A percentile compares a stretch with the other conserved stretches of the same genome.
Evolutionary conservation across 2,329 filamentous ascomycete species (phyloP).

Genomic region (Venturia pyrina): DNA sequence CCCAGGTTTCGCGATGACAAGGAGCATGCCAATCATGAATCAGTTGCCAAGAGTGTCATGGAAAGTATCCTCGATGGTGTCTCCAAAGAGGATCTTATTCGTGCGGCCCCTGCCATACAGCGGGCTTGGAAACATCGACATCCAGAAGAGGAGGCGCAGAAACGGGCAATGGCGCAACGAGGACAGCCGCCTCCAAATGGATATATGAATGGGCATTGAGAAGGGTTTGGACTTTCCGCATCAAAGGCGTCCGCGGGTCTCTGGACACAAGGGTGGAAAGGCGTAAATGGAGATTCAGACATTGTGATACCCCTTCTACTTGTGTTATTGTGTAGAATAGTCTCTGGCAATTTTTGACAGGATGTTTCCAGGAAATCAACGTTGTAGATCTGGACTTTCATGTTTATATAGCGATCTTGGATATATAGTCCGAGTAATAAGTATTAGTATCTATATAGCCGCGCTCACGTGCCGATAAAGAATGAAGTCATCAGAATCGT

Average conservation of each 20-base stretch:
- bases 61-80: constrained; percentile 84
- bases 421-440: too few relatives aligned
- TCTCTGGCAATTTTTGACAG: not conserved
- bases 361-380: not conserved
- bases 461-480: not conserved
- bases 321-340: not conserved
- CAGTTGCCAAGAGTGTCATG: constrained; percentile 74
- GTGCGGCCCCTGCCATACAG: not conserved
- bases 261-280: not conserved
- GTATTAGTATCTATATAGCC: too few relatives aligned
- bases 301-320: not conserved
- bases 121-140: constrained; percentile 13
- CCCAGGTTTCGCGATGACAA: constrained; percentile 92
- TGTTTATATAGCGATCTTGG: too few relatives aligned
- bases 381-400: not conserved
- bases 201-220: constrained; percentile 3
- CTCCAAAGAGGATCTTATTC: constrained; percentile 68
- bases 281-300: not conserved
- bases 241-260: not conserved
- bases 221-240: not conserved
- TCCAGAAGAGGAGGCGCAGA: constrained; percentile 13
- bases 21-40: constrained; percentile 77
- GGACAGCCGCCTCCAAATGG: constrained; percentile 4
- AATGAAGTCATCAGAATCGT: not conserved
- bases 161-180: not conserved